A percentile compares a stretch with the other conserved stretches of the same genome.
phyloP scores from a whole-genome alignment of 2,329 filamentous ascomycete species.

The Cladobotryum mycophilum region DNA sequence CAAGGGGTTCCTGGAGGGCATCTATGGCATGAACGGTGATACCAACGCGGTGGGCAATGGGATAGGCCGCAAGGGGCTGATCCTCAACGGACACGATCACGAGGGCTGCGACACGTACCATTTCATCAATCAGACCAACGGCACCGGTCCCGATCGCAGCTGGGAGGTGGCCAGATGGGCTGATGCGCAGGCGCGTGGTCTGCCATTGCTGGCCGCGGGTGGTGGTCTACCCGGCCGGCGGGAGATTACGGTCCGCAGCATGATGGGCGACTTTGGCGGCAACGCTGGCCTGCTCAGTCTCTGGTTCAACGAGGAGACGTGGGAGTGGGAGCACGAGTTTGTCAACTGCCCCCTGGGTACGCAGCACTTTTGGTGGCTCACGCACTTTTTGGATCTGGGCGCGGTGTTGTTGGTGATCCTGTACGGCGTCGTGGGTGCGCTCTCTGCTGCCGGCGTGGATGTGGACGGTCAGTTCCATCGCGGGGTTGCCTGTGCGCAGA shows the following conservation, averaged over 20 bases:
- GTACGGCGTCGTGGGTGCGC: slow-evolving; percentile 19
- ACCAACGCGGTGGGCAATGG: slow-evolving; percentile 52
- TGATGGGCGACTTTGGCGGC: slow-evolving; percentile 97
- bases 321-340: slow-evolving; percentile 80
- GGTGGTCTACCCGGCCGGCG: slow-evolving; percentile 57
- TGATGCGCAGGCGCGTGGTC: slow-evolving; percentile 33
- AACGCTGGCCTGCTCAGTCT: slow-evolving; percentile 82
- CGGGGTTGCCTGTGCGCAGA: slow-evolving; percentile 14
- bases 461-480: slow-evolving; percentile 24
- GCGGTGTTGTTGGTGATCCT: slow-evolving; percentile 27
- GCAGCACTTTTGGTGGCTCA: slow-evolving; percentile 91
- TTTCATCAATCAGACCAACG: slow-evolving; percentile 60
- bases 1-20: slow-evolving; percentile 70
- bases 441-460: slow-evolving; percentile 28
- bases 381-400: slow-evolving; percentile 66
- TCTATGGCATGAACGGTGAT: slow-evolving; percentile 71
- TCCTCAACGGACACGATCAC: slow-evolving; percentile 93
- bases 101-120: slow-evolving; percentile 89
- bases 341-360: slow-evolving; percentile 70
- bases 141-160: slow-evolving; percentile 32
- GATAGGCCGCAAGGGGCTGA: slow-evolving; percentile 64
- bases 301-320: slow-evolving; percentile 72
- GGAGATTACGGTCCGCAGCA: slow-evolving; percentile 90
- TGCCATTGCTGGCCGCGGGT: slow-evolving; percentile 28
- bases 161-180: slow-evolving; percentile 48